phyloP scores from a whole-genome alignment of 106 monocot genomes.

The Phalaenopsis aphrodite region DNA sequence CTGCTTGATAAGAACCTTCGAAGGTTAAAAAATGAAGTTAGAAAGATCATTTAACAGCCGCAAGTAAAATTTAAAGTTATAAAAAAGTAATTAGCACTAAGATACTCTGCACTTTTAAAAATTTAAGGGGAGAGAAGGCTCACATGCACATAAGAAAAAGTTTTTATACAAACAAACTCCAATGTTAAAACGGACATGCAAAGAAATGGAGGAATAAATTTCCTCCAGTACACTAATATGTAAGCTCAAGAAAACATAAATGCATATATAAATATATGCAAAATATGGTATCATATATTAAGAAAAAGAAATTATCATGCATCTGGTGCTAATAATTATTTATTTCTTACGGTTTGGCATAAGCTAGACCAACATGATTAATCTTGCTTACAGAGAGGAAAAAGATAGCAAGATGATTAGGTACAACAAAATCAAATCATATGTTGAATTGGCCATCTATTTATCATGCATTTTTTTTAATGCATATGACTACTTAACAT shows the following conservation, averaged over 20 bases:
- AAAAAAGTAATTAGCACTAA: background rate
- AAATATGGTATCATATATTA: background rate
- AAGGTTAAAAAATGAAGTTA: background rate
- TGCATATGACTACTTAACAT: too few species aligned
- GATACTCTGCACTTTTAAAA: background rate
- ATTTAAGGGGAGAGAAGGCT: background rate
- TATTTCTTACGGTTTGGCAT: background rate
- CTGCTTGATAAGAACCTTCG: slow-evolving; percentile 90
- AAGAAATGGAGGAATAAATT: background rate
- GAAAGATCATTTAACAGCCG: background rate
- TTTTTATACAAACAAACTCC: background rate
- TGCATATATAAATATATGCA: background rate
- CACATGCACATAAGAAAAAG: background rate
- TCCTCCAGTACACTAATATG: background rate
- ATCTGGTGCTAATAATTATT: background rate
- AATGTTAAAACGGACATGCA: background rate
- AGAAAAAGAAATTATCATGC: background rate
- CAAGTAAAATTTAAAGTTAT: background rate
- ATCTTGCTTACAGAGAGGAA: background rate
- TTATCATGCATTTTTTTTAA: too few species aligned
- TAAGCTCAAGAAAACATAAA: background rate
- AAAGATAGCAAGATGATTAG: background rate
- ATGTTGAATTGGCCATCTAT: background rate
- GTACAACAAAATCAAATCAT: background rate
- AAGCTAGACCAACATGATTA: background rate